phyloP scores from a whole-genome alignment of 768 basidiomycete genomes.

The Macrolepiota dolichaula region DNA sequence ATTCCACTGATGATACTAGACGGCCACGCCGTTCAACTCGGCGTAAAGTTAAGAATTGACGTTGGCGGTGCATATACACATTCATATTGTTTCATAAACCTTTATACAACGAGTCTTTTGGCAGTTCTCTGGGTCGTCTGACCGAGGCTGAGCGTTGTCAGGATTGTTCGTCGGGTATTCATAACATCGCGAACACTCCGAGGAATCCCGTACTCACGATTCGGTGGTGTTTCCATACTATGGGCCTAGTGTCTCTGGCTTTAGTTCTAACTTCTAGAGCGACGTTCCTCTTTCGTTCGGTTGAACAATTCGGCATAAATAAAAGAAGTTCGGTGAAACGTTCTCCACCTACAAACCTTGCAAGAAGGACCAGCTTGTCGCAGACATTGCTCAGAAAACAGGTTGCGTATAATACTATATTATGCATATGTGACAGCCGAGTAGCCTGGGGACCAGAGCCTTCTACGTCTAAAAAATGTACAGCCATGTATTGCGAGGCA shows the following conservation, averaged over 20 bases:
- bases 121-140: not conserved
- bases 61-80: not conserved
- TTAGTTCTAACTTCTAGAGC: not conserved
- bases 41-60: not conserved
- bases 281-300: not conserved
- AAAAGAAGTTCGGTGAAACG: not conserved
- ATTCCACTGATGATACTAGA: not conserved
- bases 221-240: not conserved
- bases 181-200: no score
- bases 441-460: no score
- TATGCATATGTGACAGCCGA: no score
- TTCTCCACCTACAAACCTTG: not conserved
- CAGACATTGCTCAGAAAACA: not conserved
- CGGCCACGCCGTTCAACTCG: slow-evolving; percentile 8
- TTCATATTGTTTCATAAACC: not conserved
- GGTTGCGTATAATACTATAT: no score
- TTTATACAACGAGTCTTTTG: not conserved
- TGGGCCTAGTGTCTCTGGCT: not conserved
- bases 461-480: no score
- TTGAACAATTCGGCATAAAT: not conserved
- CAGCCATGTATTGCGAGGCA: no score
- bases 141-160: no score
- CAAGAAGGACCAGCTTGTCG: not conserved
- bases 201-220: no score
- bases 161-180: no score